phyloP scores from a whole-genome alignment of 164 flowering plant genomes.

The Nelumbo lutea region DNA sequence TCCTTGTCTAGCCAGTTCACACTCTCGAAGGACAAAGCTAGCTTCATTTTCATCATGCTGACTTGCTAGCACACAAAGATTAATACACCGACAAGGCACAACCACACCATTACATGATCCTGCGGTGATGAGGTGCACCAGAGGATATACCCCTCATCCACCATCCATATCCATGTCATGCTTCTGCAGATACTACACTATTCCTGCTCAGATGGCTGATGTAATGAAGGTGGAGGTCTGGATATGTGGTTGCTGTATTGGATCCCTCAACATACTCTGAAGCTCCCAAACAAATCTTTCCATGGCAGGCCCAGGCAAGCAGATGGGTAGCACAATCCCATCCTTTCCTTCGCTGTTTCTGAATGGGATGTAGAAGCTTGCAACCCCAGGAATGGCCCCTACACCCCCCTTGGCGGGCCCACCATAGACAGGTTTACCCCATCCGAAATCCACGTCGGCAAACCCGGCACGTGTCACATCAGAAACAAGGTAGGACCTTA shows the following conservation, averaged over 20 bases:
- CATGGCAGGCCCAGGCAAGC: conserved; percentile 47
- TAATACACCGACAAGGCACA: too few species aligned
- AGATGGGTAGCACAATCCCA: conserved; percentile 43
- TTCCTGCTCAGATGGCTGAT: conserved; percentile 20
- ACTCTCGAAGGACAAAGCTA: too few species aligned
- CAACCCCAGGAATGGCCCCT: conserved; percentile 39
- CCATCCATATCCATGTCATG: too few species aligned
- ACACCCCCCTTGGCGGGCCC: conserved; percentile 43
- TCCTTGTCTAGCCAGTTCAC: too few species aligned
- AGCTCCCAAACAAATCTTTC: conserved; percentile 37
- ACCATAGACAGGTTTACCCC: conserved; percentile 48
- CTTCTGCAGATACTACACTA: too few species aligned
- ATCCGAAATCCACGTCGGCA: conserved; percentile 48
- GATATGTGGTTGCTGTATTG: neutral
- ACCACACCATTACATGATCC: too few species aligned
- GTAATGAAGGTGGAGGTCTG: neutral
- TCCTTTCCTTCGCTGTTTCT: conserved; percentile 31
- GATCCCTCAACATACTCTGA: conserved; percentile 12
- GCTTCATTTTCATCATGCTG: too few species aligned
- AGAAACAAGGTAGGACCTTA: conserved; percentile 32
- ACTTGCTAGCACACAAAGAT: too few species aligned
- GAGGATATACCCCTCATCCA: too few species aligned
- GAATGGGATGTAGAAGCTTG: conserved; percentile 29
- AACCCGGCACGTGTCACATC: conserved; percentile 46
- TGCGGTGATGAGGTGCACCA: too few species aligned